Base-by-base conservation (phyloP, 768 basidiomycete genomes). In the Hebeloma cylindrosporum region DNA sequence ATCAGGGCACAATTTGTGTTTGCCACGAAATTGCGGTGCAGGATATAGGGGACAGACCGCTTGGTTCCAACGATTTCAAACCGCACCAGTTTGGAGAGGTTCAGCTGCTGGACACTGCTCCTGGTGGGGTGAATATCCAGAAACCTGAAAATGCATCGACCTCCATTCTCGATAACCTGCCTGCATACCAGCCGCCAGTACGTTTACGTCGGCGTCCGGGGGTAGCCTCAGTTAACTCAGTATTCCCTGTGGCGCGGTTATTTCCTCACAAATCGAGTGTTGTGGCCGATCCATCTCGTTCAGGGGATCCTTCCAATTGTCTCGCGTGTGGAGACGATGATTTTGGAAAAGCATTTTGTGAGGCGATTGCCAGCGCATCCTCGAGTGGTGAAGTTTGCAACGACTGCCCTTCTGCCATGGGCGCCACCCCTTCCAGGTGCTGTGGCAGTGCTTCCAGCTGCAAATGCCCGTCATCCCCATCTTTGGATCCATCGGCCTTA, bases 311-410 rank as follows among this genome's bases (percentile, higher is more conserved):
- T 2, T 74, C 78, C 7, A 92, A 93, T 63, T 94, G 92, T 59
- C 62, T 78, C 40, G 92, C 90, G 3, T 94, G 92, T 60, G 84
- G 83, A 3, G 84, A 88, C 56, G 92, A 93, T 61, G 75, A 77
- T 16, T 93, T 93, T 52, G 91, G 91, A 7, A 84, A 86, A 58
- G 91, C 89, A 4, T 94, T 94, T 63, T 94, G 92, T 61, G 73
- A 74, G 28, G 88, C 87, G 16, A 79, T 93, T 31, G 77, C 74
- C 50, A 73, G 82, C 48, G 76, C 83, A 21, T 66, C 85, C 11
- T 73, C 80, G 40, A 65, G 70, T n/a, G 62, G 69, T 8, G 52
- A 69, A 3, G 72, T 73, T 16, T 88, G 85, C 58, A 62, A 66
- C 31, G 70, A 77, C 52, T 88, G 82, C 52, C 82, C 85, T 2